Conservation (phyloP, 1,284 basidiomycete species). For the Moesziomyces sp. region DNA sequence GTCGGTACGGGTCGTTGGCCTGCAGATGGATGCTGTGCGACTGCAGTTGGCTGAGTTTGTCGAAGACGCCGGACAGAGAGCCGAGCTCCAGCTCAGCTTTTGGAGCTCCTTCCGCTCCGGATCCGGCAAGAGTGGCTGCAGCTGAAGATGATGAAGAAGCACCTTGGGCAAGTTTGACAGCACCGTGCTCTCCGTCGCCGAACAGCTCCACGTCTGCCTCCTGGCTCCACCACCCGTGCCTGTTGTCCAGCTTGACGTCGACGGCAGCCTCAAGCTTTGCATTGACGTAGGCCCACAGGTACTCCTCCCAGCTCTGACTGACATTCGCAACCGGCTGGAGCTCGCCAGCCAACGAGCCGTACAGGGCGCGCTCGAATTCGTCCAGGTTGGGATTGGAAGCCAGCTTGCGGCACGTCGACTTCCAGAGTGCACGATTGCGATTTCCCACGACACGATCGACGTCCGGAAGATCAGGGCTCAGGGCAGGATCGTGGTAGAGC, state of each 20-base stretch:
- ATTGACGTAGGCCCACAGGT: constrained; percentile 90
- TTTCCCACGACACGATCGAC: constrained; percentile 58
- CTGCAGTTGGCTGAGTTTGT: constrained; percentile 58
- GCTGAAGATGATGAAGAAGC: constrained; percentile 20
- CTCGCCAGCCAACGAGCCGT: constrained; percentile 88
- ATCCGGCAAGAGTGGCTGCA: constrained; percentile 11
- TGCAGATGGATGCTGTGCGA: constrained; percentile 53
- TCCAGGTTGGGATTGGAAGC: constrained; percentile 73
- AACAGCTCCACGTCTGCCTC: constrained; percentile 41
- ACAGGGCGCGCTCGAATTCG: constrained; percentile 82
- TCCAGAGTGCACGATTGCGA: constrained; percentile 63
- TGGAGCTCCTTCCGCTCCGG: constrained; percentile 7
- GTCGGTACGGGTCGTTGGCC: constrained; percentile 84
- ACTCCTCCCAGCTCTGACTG: constrained; percentile 87
- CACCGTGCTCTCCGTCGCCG: constrained; percentile 46
- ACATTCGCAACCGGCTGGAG: constrained; percentile 78
- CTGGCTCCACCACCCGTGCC: constrained; percentile 69
- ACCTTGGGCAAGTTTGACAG: constrained; percentile 46
- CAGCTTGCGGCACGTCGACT: constrained; percentile 58
- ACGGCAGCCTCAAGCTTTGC: constrained; percentile 85
- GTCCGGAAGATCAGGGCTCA: constrained; percentile 42
- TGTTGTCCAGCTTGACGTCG: constrained; percentile 70
- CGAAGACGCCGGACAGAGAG: constrained; percentile 56
- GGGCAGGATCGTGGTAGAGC: constrained; percentile 57
- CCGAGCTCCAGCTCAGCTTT: constrained; percentile 18